Evolutionary conservation across 345 rosid species (phyloP), one percentile per base, ranked within the genome.

Genomic region (thale cress (Arabidopsis thaliana)): DNA sequence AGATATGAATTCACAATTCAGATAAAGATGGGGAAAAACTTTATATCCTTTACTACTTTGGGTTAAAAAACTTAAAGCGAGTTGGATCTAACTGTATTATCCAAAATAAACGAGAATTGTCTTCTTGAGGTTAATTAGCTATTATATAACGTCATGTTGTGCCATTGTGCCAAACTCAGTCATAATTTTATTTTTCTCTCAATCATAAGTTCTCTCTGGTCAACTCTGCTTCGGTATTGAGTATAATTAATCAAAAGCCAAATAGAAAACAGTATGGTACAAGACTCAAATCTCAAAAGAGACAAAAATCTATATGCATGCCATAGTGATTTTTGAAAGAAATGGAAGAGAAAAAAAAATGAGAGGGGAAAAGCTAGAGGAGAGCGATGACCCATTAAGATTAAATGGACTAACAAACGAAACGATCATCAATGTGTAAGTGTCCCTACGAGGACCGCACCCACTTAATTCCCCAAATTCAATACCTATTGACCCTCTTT

Each of bases 381-480:
- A 72, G 34, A 37, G 62, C 24, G 53, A 67, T 66, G 53, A 74
- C 36, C 42, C 73, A 48, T 58, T 24, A 36, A 23, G 42, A 66
- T 38, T 59, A 37, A 75, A 50, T 61, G 57, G 74, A 24, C n/a
- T 41, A 76, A 61, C 56, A 68, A 72, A 76, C 33, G 64, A 68
- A 72, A 76, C 24, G 64, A 62, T 69, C 75, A 76, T 76, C 58
- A 61, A 76, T 76, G 36, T 75, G 30, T 46, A 61, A 53, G 70
- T 76, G 80, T 69, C 80, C 80, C 75, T 36, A 69, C 75, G 64
- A 76, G 80, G 80, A 76, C 80, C 75, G 80, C 75, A 76, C 65
- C 79, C 58, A 76, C 80, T 76, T 75, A 67, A 60, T 50, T 67
- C 62, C 68, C 30, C 59, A 67, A 75, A 74, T 75, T 76, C 63